These are phyloP conservation scores for Tulasnella sp. DNA, from an alignment of 768 basidiomycete genomes.

Conservation along the genomic window DNA sequence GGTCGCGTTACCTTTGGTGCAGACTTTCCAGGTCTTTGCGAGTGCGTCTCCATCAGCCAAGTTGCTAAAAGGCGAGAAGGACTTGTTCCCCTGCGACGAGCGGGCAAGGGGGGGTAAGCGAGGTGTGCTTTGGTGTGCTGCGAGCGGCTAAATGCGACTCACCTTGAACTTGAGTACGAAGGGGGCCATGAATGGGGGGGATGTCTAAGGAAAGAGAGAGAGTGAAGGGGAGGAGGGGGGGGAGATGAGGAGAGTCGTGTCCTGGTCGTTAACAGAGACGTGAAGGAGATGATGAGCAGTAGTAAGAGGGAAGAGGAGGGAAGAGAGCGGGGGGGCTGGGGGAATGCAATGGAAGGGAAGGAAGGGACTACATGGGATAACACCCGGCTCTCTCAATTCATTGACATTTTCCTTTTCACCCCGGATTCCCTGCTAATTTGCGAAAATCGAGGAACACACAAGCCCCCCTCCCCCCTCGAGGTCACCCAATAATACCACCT, in stretches of 20 bases:
- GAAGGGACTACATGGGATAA: neutral
- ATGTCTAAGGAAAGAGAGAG: neutral
- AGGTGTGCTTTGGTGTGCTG: conserved; percentile 18
- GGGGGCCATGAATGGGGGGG: conserved; percentile 36
- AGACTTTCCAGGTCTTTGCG: conserved; percentile 89
- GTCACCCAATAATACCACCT: too few species aligned
- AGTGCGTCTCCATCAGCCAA: conserved; percentile 81
- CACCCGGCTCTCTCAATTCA: conserved; percentile 13
- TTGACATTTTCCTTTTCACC: neutral
- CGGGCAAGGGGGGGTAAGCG: neutral
- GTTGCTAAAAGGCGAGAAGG: conserved; percentile 91
- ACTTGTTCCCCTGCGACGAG: conserved; percentile 77
- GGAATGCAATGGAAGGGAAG: conserved; percentile 17
- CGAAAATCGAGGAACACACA: conserved; percentile 5
- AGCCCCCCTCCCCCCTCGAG: neutral
- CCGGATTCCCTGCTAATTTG: neutral
- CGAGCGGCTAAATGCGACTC: conserved; percentile 29
- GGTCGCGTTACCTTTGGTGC: conserved; percentile 36
- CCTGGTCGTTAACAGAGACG: conserved; percentile 21
- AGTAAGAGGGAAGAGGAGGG: conserved; percentile 16
- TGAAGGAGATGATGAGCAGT: conserved; percentile 13
- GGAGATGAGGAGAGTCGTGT: neutral
- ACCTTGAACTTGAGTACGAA: conserved; percentile 45
- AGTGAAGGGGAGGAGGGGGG: neutral
- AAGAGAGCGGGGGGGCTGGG: conserved; percentile 20